Evolutionary conservation across 768 basidiomycete species (phyloP).

Genomic region (Russula emetica): DNA sequence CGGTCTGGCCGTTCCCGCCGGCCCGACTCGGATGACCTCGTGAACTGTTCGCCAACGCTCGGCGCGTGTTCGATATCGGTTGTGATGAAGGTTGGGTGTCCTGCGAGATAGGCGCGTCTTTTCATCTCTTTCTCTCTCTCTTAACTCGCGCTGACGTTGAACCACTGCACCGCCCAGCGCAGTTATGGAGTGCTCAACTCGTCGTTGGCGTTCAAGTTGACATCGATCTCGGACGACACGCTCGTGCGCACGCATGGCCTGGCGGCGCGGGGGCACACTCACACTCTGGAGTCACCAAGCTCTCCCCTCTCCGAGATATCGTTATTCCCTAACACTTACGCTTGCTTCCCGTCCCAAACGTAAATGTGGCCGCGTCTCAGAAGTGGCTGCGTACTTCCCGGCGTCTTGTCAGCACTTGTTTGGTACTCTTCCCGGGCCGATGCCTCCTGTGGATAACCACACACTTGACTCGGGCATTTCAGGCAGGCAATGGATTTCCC

Average conservation of each 20-base stretch:
- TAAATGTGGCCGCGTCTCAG: conserved; percentile 17
- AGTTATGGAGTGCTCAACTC: conserved; percentile 53
- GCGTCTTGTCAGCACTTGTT: conserved; percentile 70
- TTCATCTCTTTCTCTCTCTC: not conserved
- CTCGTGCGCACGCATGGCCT: conserved; percentile 73
- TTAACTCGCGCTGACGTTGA: not conserved
- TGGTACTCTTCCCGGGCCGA: conserved; percentile 68
- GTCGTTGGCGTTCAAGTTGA: conserved; percentile 86
- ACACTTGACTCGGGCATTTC: conserved; percentile 29
- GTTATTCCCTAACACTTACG: no score
- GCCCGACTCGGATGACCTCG: no score
- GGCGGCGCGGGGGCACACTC: conserved; percentile 65
- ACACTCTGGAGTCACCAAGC: conserved; percentile 68
- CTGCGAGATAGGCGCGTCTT: no score
- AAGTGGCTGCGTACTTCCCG: conserved; percentile 59
- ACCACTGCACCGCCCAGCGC: conserved; percentile 45
- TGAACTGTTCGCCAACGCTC: no score
- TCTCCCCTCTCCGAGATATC: no score
- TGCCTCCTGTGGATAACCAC: conserved; percentile 42
- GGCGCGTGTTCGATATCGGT: no score
- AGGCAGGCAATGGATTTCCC: conserved; percentile 44
- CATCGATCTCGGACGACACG: conserved; percentile 70
- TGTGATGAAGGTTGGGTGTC: no score
- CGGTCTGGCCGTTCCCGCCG: no score
- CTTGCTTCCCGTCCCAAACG: conserved; percentile 24